Evolutionary conservation across 768 basidiomycete genomes (phyloP), one percentile per base, ranked within the genome.

Genomic region (Antrodiella citrinella): DNA sequence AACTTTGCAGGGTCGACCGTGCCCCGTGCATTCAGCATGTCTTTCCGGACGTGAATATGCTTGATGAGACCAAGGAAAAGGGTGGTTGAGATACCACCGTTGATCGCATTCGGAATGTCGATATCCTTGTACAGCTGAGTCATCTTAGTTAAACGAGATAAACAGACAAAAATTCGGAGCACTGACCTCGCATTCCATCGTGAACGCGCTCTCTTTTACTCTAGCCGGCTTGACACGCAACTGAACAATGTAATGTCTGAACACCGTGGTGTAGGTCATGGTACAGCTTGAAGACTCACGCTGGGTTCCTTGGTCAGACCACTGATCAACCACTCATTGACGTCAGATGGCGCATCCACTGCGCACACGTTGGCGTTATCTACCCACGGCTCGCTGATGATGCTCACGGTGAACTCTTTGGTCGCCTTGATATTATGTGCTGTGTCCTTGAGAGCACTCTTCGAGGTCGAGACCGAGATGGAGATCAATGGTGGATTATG

Each of bases 401-500:
- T 77, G 55, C 75, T 77, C 22, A 78, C 72, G 4, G 72, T 73
- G 60, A 81, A 82, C 23, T 72, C 67, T 43, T 73, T 73, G 22
- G 69, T 71, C 1, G 62, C 64, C 55, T 63, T 66, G 55, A 80
- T 74, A 54, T 80, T 80, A 22, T 57, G 55, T 22, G 67, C 57
- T 0, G 75, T 77, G 51, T 81, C 80, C 49, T 70, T 69, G 41
- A 61, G 18, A n/a, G 59, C 54, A 21, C 58, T 57, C 18, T 54
- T 55, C 22, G 47, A 38, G 42, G 61, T 57, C 3, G 59, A 57
- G 57, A 75, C 65, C 1, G 73, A 72, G 21, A 80, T 59, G 55
- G 73, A 62, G 40, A 77, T 60, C 20, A 67, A 57, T 1, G 75
- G 73, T 0, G 77, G 76, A 49, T 71, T 62, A 55, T 69, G 65